These are phyloP conservation scores for Schizophyllum commune DNA, from an alignment of 1,284 basidiomycete species.

Conservation along the genomic window DNA sequence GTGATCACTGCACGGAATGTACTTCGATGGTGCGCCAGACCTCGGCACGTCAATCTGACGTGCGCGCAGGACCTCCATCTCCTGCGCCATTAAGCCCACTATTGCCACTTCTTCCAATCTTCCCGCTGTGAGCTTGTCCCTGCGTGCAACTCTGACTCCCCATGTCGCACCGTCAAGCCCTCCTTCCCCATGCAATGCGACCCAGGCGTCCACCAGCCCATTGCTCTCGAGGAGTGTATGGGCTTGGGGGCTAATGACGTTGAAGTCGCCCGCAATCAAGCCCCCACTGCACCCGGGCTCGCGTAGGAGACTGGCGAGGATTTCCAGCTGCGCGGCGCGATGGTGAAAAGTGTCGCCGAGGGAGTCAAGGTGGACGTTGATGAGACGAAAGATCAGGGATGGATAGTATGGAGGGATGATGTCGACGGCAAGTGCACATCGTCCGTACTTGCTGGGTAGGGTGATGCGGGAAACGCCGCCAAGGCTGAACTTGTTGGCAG, in stretches of 20 bases:
- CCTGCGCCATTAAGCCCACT: constrained; percentile 24
- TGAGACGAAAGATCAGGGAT: constrained; percentile 19
- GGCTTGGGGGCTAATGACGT: constrained; percentile 29
- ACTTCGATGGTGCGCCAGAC: not conserved
- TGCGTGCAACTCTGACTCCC: constrained; percentile 21
- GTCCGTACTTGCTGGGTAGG: constrained; percentile 29
- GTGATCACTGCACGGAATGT: constrained; percentile 24
- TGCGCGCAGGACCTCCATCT: constrained; percentile 27
- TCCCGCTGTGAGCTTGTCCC: constrained; percentile 20
- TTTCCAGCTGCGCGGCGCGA: constrained; percentile 26
- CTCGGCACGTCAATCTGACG: constrained; percentile 15
- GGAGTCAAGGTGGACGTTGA: constrained; percentile 36
- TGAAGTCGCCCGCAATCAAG: constrained; percentile 36
- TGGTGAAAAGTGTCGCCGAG: constrained; percentile 7
- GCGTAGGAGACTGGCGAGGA: constrained; percentile 27
- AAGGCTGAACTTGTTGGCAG: constrained; percentile 21
- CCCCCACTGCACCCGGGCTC: constrained; percentile 31
- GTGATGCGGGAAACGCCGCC: constrained; percentile 21
- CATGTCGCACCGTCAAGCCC: constrained; percentile 25
- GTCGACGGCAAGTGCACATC: constrained; percentile 27
- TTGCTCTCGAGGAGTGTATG: constrained; percentile 27
- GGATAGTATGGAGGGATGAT: constrained; percentile 20
- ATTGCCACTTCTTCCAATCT: constrained; percentile 36
- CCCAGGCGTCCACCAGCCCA: constrained; percentile 32
- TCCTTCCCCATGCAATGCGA: constrained; percentile 22